phyloP scores from a whole-genome alignment of 331 rosid genomes.

The Malus hybrid region DNA sequence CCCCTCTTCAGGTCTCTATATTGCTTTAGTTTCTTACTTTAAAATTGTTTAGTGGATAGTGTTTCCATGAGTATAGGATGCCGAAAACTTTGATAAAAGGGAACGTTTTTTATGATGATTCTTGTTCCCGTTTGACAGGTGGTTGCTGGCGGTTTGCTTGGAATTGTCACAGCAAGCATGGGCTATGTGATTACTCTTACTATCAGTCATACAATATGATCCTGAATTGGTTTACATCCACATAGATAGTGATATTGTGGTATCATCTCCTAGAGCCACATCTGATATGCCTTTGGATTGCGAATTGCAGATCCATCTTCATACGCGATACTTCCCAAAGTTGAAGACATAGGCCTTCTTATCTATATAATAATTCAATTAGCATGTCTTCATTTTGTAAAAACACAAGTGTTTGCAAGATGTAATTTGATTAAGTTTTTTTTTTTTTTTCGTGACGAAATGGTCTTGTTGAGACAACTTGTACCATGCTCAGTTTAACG shows the following conservation, averaged over 20 bases:
- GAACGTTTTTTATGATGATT: neutral
- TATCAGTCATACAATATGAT: constrained; percentile 13
- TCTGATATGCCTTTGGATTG: constrained; percentile 16
- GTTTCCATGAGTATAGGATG: neutral
- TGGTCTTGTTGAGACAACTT: neutral
- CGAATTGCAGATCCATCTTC: constrained; percentile 12
- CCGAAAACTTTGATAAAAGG: neutral
- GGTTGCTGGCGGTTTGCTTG: constrained; percentile 79
- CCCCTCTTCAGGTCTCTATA: constrained; percentile 81
- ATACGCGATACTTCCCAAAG: neutral
- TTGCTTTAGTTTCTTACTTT: constrained; percentile 13
- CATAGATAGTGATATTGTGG: constrained; percentile 9
- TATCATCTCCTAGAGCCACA: constrained; percentile 10
- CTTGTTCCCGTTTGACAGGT: constrained; percentile 48
- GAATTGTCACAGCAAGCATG: constrained; percentile 44
- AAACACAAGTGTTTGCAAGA: constrained; percentile 14
- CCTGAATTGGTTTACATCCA: neutral
- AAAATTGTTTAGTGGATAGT: neutral
- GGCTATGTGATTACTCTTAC: constrained; percentile 46
- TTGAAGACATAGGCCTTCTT: neutral
- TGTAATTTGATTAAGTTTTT: constrained; percentile 7
- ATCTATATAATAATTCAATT: constrained; percentile 9
- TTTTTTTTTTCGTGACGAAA: constrained; percentile 10
- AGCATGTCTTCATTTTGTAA: constrained; percentile 1
- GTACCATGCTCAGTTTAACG: neutral